Evolutionary conservation across 73 alveolate species (phyloP), one percentile per base, ranked within the genome.

Genomic region (Stentor coeruleus): DNA sequence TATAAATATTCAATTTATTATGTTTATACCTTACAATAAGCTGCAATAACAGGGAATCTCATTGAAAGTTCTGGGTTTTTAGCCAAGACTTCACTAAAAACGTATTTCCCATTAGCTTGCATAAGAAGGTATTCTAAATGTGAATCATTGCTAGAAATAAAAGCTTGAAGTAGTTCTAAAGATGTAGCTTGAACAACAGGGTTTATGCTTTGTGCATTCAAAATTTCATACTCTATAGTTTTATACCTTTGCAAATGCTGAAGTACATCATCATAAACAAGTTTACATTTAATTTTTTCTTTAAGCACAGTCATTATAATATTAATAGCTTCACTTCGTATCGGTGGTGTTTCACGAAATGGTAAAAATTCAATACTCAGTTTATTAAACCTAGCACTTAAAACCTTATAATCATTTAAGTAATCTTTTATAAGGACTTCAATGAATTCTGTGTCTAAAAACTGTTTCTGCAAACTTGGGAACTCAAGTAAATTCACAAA

Each of bases 91-190:
- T 49, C 66, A 11, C 20, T 49, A 6, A 49, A 49, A 20, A 49
- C 20, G 28, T 20, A 6, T 49, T 49, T 49, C 66, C 28, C 66
- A 20, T 49, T 49, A 20, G 28, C 66, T 20, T 49, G 66, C 66
- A 49, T 49, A 11, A 49, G 20, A 49, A 49, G 66, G 20, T 49
- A 49, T 20, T 49, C 66, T 11, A 49, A 11, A 6, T 49, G 66
- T 20, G 66, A 20, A 20, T 49, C 66, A 6, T 49, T 20, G 6
- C 28, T 11, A 49, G 66, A 6, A 20, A 49, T 49, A 20, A 49
- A 49, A 49, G 66, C 66, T 49, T 49, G 66, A 49, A 49, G 28
- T 20, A 49, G 66, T 49, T 49, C 66, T 49, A 49, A 49, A 49
- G 66, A 6, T 11, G 66, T 49, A 11, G 66, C 66, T 20, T 49